phyloP scores from a whole-genome alignment of 2,329 filamentous ascomycete species.

The Neonectria punicea region DNA sequence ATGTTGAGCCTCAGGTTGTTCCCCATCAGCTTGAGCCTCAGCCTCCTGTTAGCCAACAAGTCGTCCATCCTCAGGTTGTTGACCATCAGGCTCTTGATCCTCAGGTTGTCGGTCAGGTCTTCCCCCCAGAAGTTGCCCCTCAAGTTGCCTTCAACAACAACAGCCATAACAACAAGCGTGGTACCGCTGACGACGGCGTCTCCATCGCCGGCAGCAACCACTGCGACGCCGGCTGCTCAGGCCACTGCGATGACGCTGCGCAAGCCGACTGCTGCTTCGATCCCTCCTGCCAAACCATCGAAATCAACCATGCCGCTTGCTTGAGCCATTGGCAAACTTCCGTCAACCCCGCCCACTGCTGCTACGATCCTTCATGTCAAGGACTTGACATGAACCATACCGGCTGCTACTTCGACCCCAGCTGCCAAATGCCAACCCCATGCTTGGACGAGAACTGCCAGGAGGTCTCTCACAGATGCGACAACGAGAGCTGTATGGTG shows the following conservation, averaged over 20 bases:
- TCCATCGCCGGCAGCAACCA: slow-evolving; percentile 50
- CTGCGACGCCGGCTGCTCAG: slow-evolving; percentile 47
- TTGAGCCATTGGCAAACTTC: slow-evolving; percentile 37
- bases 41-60: too few species aligned
- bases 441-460: slow-evolving; percentile 50
- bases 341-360: slow-evolving; percentile 46
- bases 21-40: too few species aligned
- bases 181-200: slow-evolving; percentile 43
- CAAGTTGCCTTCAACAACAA: background rate
- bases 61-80: too few species aligned
- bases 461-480: slow-evolving; percentile 49
- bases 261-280: slow-evolving; percentile 50
- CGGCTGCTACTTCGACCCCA: slow-evolving; percentile 44
- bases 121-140: background rate
- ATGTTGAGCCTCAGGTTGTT: too few species aligned
- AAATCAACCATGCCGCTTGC: slow-evolving; percentile 23
- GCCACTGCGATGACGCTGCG: slow-evolving; percentile 42
- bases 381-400: slow-evolving; percentile 36
- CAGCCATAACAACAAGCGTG: background rate
- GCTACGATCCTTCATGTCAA: slow-evolving; percentile 49
- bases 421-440: slow-evolving; percentile 48
- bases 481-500: slow-evolving; percentile 47
- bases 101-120: too few species aligned
- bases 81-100: too few species aligned
- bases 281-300: slow-evolving; percentile 45